phyloP scores from a whole-genome alignment of 208 protist species.

The Leishmania amazonensis region DNA sequence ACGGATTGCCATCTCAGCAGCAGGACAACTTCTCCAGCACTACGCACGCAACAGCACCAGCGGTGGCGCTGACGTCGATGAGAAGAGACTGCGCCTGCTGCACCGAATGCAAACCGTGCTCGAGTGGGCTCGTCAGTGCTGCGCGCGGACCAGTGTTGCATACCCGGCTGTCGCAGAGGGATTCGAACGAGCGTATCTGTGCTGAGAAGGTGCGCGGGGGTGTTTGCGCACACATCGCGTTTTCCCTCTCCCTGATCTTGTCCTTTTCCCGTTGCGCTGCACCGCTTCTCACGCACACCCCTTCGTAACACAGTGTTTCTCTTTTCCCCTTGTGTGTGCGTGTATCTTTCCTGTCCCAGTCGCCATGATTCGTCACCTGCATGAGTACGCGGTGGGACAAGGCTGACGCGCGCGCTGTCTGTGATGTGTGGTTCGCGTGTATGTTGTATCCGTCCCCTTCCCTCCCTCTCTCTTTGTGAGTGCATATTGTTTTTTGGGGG shows the following conservation, averaged over 20 bases:
- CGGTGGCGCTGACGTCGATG: conserved; percentile 24
- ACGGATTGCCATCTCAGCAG: conserved; percentile 30
- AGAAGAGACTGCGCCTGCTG: conserved; percentile 30
- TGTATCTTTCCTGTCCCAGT: not conserved
- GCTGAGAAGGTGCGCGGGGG: conserved; percentile 14
- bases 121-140: conserved; percentile 65
- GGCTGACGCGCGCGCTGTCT: not conserved
- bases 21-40: conserved; percentile 21
- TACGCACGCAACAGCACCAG: conserved; percentile 21
- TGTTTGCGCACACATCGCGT: not conserved
- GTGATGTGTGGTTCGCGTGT: not conserved
- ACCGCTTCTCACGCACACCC: not conserved
- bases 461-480: not conserved
- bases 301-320: not conserved
- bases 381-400: not conserved
- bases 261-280: not conserved
- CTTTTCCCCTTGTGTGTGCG: not conserved
- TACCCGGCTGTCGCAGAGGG: conserved; percentile 41
- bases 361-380: not conserved
- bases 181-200: conserved; percentile 46
- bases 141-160: conserved; percentile 28
- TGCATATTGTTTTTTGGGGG: not conserved
- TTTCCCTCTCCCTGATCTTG: conserved; percentile 6
- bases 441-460: not conserved
- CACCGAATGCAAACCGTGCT: conserved; percentile 54